A percentile compares a stretch with the other conserved stretches of the same genome.
phyloP scores from a whole-genome alignment of 306 rosid genomes.

The Betula pendula region DNA sequence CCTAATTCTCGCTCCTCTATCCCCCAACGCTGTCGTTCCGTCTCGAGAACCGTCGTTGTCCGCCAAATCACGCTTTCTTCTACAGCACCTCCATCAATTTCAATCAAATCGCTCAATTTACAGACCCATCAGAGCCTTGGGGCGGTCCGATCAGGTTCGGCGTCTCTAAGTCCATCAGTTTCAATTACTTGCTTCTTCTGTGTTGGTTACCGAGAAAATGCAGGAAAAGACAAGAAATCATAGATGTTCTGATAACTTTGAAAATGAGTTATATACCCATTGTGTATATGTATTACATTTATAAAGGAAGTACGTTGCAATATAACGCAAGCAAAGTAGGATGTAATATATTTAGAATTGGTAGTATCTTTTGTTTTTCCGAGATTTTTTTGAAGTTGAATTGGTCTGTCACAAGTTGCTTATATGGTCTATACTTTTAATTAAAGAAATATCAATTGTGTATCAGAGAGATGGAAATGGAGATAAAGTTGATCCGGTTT shows the following conservation, averaged over 20 bases:
- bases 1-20: conserved; percentile 44
- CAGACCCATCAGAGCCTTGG: conserved; percentile 45
- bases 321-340: neutral
- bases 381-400: neutral
- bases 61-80: neutral
- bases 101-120: conserved; percentile 23
- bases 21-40: conserved; percentile 23
- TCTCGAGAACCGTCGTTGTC: conserved; percentile 21
- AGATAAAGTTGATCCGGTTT: conserved; percentile 20
- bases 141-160: conserved; percentile 55
- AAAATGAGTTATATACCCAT: neutral
- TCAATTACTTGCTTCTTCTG: neutral
- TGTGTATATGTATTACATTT: neutral
- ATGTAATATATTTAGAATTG: neutral
- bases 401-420: neutral
- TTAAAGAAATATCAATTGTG: conserved; percentile 7
- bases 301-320: neutral
- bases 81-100: conserved; percentile 13
- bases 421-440: neutral
- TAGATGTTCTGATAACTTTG: neutral
- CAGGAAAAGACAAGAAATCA: neutral
- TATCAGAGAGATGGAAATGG: conserved; percentile 61
- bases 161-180: neutral
- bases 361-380: neutral
- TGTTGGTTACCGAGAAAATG: conserved; percentile 20